Evolutionary conservation across 345 rosid species (phyloP), one percentile per base, ranked within the genome.

Genomic region (Camelina laxa): DNA sequence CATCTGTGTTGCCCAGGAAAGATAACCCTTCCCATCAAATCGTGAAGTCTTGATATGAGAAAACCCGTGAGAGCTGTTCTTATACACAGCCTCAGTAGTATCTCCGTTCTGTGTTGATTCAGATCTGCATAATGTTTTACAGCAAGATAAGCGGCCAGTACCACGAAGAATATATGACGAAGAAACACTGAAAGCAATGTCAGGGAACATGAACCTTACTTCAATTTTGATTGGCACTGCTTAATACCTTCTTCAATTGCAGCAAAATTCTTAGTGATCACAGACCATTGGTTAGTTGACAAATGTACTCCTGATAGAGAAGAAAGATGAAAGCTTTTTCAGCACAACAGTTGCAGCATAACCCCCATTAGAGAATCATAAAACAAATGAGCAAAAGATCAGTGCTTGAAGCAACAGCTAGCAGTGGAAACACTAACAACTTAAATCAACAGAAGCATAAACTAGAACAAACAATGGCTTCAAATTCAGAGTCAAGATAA

Each of bases 1-100:
- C 94, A 89, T 86, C 72, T 78, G 72, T 15, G 71, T 65, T 38
- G 86, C 89, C 97, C 98, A 91, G 42, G 6, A 60, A 35, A 64
- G 74, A 67, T 91, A 88, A 74, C 84, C 85, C 79, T 82, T 93
- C 75, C 96, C 98, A 81, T 86, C 82, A 70, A 93, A 91, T 47
- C 96, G 90, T 14, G 79, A 77, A 30, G 79, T 77, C 67, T 85
- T 84, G 27, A 81, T 65, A 21, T 76, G 83, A 31, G 80, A 62
- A 82, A 84, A 65, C 42, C 78, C 75, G 48, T n/a, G 75, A 78
- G 65, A 41, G 27, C 65, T 65, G 22, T 72, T 56, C 53, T 60
- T 68, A 59, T 77, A 60, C 59, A 30, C 76, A 68, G 86, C 65
- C 44, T 80, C 72, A 55, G 83, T 58, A 7, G 76, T 56, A 54